These are phyloP conservation scores for Thalassiosira livingstoniorum DNA, from an alignment of 352 stramenopile species.

Conservation along the genomic window DNA sequence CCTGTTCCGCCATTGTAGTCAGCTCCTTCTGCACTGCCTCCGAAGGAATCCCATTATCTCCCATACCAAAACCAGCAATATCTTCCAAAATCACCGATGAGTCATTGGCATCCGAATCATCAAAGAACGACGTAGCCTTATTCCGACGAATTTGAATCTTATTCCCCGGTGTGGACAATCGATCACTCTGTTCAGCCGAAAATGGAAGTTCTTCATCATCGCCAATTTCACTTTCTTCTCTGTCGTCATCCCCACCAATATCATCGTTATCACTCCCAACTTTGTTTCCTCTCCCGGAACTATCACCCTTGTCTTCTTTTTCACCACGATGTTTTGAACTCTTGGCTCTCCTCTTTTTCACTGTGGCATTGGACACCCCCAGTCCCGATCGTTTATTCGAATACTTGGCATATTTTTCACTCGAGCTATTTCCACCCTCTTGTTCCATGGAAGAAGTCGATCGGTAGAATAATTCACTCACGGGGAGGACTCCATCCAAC, in stretches of 20 bases:
- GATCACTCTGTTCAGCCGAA: constrained; percentile 71
- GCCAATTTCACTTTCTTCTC: constrained; percentile 10
- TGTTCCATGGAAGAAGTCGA: constrained; percentile 50
- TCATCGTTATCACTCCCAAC: background rate
- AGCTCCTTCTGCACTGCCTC: constrained; percentile 37
- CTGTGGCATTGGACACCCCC: background rate
- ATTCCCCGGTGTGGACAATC: constrained; percentile 60
- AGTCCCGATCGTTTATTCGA: background rate
- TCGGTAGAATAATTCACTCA: constrained; percentile 79
- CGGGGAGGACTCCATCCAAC: constrained; percentile 74
- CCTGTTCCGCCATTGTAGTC: constrained; percentile 36
- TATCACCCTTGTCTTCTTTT: too few relatives aligned
- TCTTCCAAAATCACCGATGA: constrained; percentile 22
- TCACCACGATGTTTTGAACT: too few relatives aligned
- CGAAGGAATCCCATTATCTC: constrained; percentile 22
- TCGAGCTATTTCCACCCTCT: constrained; percentile 13
- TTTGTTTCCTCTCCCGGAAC: too few relatives aligned
- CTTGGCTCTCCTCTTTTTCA: background rate
- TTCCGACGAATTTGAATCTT: constrained; percentile 74
- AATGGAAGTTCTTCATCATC: constrained; percentile 81
- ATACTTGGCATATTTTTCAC: constrained; percentile 8
- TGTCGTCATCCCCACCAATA: background rate
- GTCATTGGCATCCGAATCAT: background rate
- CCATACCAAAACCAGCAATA: constrained; percentile 17
- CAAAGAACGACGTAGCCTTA: constrained; percentile 8